Percentiles rank a stretch among this genome's conserved stretches.
Evolutionary conservation across 1,139 yeast genomes (phyloP).

Genomic region (Meyerozyma carpophila): DNA sequence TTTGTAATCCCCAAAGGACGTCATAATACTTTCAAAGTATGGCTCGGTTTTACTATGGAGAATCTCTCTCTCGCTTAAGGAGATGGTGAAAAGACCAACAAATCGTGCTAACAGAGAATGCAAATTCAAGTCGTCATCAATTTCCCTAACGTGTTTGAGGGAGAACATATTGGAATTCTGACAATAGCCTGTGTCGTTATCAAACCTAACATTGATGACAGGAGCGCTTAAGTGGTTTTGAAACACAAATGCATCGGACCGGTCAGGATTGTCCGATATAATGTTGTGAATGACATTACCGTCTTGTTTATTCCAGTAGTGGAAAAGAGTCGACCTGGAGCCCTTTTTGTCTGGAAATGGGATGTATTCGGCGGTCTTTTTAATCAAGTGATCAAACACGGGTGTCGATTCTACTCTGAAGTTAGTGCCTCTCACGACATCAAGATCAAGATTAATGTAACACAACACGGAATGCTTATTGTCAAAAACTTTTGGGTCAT

Average conservation of each 20-base stretch:
- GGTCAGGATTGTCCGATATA: constrained; percentile 20
- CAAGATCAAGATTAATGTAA: constrained; percentile 38
- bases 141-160: constrained; percentile 14
- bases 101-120: constrained; percentile 37
- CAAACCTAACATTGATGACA: constrained; percentile 29
- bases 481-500: constrained; percentile 18
- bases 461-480: constrained; percentile 24
- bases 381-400: constrained; percentile 28
- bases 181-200: constrained; percentile 25
- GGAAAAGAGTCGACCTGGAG: constrained; percentile 21
- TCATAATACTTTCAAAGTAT: constrained; percentile 18
- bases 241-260: constrained; percentile 28
- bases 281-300: constrained; percentile 26
- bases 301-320: constrained; percentile 35
- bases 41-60: constrained; percentile 23
- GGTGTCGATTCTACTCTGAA: constrained; percentile 36
- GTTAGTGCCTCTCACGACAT: constrained; percentile 34
- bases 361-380: constrained; percentile 26
- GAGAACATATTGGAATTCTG: constrained; percentile 37
- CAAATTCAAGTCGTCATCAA: constrained; percentile 24
- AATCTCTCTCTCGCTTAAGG: constrained; percentile 41
- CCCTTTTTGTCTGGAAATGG: constrained; percentile 29
- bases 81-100: constrained; percentile 32
- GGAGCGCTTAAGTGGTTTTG: constrained; percentile 32
- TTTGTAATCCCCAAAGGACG: constrained; percentile 15